Conservation (phyloP, 2,329 filamentous ascomycete genomes). For the Metarhizium robertsii region DNA sequence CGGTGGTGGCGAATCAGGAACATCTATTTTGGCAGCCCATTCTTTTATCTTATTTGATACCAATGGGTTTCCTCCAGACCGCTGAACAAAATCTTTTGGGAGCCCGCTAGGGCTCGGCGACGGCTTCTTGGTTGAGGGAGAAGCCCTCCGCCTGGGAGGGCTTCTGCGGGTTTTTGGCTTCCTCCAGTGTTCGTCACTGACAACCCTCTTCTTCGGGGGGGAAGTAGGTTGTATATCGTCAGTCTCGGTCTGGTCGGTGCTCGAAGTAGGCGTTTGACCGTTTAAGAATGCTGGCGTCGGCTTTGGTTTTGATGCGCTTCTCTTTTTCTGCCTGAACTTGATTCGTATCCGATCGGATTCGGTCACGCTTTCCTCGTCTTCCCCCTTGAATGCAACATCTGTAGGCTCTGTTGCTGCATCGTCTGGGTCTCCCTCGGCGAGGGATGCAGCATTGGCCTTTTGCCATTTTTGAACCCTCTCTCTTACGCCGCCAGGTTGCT, state of each 20-base stretch:
- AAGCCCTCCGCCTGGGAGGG: slow-evolving; percentile 30
- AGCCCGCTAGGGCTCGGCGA: slow-evolving; percentile 18
- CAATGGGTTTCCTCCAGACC: slow-evolving; percentile 43
- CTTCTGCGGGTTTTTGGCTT: slow-evolving; percentile 46
- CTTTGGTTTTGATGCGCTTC: slow-evolving; percentile 21
- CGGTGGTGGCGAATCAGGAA: slow-evolving; percentile 30
- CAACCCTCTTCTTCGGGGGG: slow-evolving; percentile 80
- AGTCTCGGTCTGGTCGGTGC: slow-evolving; percentile 11
- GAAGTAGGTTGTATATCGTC: slow-evolving; percentile 24
- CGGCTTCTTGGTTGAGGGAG: slow-evolving; percentile 21
- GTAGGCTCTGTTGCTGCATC: slow-evolving; percentile 48
- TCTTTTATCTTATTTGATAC: slow-evolving; percentile 51
- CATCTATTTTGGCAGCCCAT: slow-evolving; percentile 49
- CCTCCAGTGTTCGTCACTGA: slow-evolving; percentile 89
- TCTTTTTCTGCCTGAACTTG: slow-evolving; percentile 40
- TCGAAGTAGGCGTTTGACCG: slow-evolving; percentile 16
- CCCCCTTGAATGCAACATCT: slow-evolving; percentile 50
- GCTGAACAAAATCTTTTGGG: slow-evolving; percentile 49
- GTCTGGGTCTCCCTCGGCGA: slow-evolving; percentile 41
- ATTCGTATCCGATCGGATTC: slow-evolving; percentile 52
- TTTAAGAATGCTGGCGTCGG: slow-evolving; percentile 12
- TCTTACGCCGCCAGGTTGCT: slow-evolving; percentile 57
- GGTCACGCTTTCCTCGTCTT: slow-evolving; percentile 48
- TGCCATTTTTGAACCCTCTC: slow-evolving; percentile 83
- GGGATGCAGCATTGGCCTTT: slow-evolving; percentile 60